Conservation (phyloP, 2,329 filamentous ascomycete species). For the Seiridium unicorne region DNA sequence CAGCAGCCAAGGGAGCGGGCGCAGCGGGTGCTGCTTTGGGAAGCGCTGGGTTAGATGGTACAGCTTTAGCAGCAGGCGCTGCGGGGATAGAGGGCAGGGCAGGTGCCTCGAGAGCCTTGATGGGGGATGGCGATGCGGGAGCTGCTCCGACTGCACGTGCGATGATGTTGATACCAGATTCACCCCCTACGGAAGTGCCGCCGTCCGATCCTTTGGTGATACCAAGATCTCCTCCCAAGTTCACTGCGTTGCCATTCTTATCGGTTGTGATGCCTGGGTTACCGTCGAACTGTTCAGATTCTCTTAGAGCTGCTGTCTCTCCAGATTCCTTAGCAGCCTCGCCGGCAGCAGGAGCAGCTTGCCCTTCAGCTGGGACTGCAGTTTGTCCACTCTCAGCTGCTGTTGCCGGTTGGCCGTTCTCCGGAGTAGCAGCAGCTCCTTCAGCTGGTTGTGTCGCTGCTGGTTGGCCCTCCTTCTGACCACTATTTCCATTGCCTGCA, state of each 20-base stretch:
- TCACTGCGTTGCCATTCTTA: conserved; percentile 12
- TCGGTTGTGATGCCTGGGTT: conserved; percentile 15
- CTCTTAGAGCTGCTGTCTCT: conserved; percentile 12
- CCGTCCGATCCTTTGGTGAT: conserved; percentile 20
- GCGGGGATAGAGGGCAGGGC: neutral
- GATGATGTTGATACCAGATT: conserved; percentile 18
- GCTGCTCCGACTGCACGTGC: neutral
- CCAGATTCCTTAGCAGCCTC: conserved; percentile 3
- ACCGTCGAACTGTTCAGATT: conserved; percentile 16
- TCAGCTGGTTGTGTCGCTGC: conserved; percentile 2
- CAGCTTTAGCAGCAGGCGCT: neutral
- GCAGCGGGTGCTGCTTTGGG: neutral
- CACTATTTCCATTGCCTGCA: neutral
- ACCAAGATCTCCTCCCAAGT: conserved; percentile 17
- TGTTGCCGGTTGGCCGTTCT: neutral
- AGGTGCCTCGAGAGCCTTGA: neutral
- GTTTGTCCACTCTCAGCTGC: neutral
- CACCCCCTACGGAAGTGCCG: conserved; percentile 18
- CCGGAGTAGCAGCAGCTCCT: neutral
- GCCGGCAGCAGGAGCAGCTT: neutral
- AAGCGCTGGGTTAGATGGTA: neutral
- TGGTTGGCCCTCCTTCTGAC: neutral
- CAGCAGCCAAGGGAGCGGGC: neutral
- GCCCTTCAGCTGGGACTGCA: neutral
- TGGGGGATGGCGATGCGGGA: neutral